Conservation (phyloP, 2,329 filamentous ascomycete species). For the Diaporthe australafricana region DNA sequence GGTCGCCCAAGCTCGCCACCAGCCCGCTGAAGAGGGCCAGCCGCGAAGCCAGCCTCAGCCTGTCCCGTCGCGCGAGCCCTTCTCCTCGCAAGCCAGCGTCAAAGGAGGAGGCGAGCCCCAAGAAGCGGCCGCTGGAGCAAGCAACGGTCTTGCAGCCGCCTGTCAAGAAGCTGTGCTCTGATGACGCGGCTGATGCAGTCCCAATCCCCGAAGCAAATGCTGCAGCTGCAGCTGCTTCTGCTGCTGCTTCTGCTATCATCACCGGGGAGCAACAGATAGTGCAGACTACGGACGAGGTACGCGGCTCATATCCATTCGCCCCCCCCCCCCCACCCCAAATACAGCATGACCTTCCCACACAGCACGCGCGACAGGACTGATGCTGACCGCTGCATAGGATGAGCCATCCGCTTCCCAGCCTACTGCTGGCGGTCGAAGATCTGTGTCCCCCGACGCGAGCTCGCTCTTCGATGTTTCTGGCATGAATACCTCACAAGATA, state of each 20-base stretch:
- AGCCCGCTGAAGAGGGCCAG: constrained; percentile 33
- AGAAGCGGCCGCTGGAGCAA: constrained; percentile 33
- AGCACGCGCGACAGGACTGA: neutral
- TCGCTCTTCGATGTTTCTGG: constrained; percentile 63
- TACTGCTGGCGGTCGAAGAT: constrained; percentile 37
- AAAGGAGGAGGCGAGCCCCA: constrained; percentile 28
- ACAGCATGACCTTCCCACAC: neutral
- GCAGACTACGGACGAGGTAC: constrained; percentile 28
- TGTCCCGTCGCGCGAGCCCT: constrained; percentile 31
- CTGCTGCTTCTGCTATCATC: neutral
- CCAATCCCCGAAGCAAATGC: neutral
- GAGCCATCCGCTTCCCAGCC: constrained; percentile 30
- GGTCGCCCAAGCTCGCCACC: constrained; percentile 17
- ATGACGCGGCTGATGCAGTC: constrained; percentile 25
- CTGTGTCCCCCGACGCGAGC: constrained; percentile 55
- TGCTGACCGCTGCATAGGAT: constrained; percentile 31
- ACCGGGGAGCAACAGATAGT: neutral
- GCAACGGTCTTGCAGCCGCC: constrained; percentile 10
- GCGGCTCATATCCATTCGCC: neutral
- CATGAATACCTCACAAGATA: constrained; percentile 61
- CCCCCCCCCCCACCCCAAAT: neutral
- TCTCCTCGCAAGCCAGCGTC: constrained; percentile 27
- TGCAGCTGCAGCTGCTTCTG: neutral
- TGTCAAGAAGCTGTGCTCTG: constrained; percentile 42
- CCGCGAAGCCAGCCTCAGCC: constrained; percentile 14